phyloP scores from a whole-genome alignment of 2,329 filamentous ascomycete species.

The Colletotrichum kahawae region DNA sequence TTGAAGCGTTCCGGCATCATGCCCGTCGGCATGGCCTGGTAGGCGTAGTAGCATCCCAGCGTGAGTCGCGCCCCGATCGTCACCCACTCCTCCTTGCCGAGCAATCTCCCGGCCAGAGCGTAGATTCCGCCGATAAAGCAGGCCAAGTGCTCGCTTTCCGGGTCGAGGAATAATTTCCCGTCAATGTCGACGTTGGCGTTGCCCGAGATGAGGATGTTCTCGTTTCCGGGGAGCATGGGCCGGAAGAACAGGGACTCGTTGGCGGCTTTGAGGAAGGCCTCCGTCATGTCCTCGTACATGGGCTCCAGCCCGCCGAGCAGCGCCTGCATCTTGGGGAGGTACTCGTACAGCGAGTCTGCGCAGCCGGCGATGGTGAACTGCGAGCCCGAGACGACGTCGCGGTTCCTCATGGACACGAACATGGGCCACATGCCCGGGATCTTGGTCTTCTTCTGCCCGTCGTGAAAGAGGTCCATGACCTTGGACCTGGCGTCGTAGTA shows the following conservation, averaged over 20 bases:
- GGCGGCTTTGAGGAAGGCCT: conserved; percentile 57
- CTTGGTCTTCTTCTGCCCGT: conserved; percentile 67
- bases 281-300: conserved; percentile 64
- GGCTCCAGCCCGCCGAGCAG: conserved; percentile 61
- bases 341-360: conserved; percentile 48
- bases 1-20: conserved; percentile 58
- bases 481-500: conserved; percentile 76
- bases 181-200: conserved; percentile 28
- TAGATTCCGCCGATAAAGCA: conserved; percentile 59
- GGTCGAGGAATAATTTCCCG: conserved; percentile 18
- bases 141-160: conserved; percentile 51
- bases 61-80: conserved; percentile 48
- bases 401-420: conserved; percentile 62
- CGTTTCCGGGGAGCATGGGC: conserved; percentile 53
- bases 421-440: conserved; percentile 79
- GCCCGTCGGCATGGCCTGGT: conserved; percentile 50
- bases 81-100: conserved; percentile 44
- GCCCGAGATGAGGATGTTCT: conserved; percentile 64
- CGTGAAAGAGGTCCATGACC: conserved; percentile 70
- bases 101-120: conserved; percentile 51
- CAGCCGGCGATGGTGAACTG: conserved; percentile 42
- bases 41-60: conserved; percentile 57
- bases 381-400: conserved; percentile 35
- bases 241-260: conserved; percentile 65
- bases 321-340: conserved; percentile 51